Conservation (phyloP, 805 yeast species). For the Metschnikowia proteae region DNA sequence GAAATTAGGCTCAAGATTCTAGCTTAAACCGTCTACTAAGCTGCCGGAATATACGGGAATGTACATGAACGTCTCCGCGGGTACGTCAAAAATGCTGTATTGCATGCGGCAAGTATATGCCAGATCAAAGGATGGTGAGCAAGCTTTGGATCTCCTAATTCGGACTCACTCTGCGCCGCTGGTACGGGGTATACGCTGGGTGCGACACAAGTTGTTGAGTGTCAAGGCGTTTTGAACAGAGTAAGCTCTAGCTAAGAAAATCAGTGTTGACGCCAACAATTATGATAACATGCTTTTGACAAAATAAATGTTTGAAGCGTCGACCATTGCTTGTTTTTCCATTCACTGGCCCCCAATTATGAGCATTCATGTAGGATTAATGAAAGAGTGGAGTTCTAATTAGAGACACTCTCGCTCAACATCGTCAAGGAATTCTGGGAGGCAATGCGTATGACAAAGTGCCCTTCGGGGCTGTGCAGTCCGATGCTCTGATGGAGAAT, state of each 20-base stretch:
- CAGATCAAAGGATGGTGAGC: constrained; percentile 1
- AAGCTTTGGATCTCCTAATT: not conserved
- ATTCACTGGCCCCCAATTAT: no score
- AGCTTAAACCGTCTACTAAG: not conserved
- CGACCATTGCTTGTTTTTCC: no score
- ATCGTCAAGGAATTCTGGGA: no score
- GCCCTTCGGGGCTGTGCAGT: not conserved
- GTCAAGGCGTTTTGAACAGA: not conserved
- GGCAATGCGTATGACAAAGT: not conserved
- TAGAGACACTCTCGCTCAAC: no score
- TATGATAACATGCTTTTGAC: no score
- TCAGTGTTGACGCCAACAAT: no score
- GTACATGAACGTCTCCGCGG: constrained; percentile 4
- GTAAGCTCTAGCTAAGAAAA: no score
- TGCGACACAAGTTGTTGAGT: not conserved
- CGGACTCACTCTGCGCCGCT: not conserved
- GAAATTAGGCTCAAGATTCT: no score
- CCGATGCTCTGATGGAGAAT: not conserved
- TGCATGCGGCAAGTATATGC: not conserved
- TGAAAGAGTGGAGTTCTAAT: no score
- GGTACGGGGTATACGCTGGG: not conserved
- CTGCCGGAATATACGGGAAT: constrained; percentile 1
- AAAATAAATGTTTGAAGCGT: no score
- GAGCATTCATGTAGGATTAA: no score
- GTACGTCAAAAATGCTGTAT: not conserved